Conservation (phyloP, 768 basidiomycete species). For the Mrakia hoshinonis region DNA sequence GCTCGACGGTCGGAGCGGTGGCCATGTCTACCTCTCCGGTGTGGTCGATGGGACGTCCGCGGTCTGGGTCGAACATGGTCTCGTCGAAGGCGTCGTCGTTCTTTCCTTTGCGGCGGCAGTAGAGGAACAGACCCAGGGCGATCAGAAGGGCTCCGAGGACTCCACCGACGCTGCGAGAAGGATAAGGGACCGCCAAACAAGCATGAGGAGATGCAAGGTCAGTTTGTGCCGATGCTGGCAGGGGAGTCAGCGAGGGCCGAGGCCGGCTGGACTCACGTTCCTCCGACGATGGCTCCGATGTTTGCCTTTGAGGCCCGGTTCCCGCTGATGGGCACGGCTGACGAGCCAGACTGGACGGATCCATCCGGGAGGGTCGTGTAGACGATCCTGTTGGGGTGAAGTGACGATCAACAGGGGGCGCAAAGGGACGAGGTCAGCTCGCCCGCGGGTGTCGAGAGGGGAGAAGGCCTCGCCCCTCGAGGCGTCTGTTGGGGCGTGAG, state of each 20-base stretch:
- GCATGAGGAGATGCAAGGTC: background rate
- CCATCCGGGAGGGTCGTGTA: slow-evolving; percentile 20
- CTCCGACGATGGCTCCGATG: slow-evolving; percentile 29
- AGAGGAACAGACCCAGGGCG: slow-evolving; percentile 23
- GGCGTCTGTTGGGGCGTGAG: background rate
- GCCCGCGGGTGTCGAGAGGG: background rate
- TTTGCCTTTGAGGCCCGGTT: slow-evolving; percentile 12
- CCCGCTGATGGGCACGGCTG: background rate
- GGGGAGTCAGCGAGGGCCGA: background rate
- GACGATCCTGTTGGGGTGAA: slow-evolving; percentile 16
- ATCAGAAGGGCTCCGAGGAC: slow-evolving; percentile 25
- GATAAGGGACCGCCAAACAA: background rate
- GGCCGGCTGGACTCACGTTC: slow-evolving; percentile 15
- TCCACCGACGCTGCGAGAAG: slow-evolving; percentile 24
- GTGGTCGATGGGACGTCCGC: slow-evolving; percentile 25
- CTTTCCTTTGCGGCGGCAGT: slow-evolving; percentile 16
- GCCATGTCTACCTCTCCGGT: slow-evolving; percentile 22
- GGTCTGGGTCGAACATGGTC: slow-evolving; percentile 28
- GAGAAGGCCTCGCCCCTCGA: background rate
- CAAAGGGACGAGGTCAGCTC: background rate
- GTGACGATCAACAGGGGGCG: background rate
- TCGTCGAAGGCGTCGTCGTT: slow-evolving; percentile 29
- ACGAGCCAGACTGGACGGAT: background rate
- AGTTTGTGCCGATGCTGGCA: background rate
- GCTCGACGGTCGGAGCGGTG: slow-evolving; percentile 24